These are phyloP conservation scores for Candida methanosorbosa DNA, from an alignment of 805 yeast genomes.

Conservation along the genomic window DNA sequence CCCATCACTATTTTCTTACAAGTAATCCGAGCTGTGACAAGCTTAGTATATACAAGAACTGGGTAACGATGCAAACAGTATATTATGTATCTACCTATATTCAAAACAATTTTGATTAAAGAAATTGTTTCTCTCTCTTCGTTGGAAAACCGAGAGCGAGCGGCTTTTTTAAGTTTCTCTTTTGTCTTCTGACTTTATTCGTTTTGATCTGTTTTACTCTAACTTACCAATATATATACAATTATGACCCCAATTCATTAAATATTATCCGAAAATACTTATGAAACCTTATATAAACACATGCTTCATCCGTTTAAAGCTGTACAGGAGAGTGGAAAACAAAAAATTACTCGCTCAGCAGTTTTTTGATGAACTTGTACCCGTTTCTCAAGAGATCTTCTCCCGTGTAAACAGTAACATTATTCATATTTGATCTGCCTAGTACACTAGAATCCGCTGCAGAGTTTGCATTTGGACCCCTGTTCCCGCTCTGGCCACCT, in stretches of 20 bases:
- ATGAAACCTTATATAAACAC: no score
- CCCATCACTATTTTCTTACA: no score
- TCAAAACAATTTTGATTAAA: no score
- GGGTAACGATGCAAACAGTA: no score
- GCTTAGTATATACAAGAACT: no score
- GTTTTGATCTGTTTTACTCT: neutral
- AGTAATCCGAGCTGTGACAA: no score
- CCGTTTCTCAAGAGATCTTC: slow-evolving; percentile 26
- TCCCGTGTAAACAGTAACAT: slow-evolving; percentile 9
- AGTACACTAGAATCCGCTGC: neutral
- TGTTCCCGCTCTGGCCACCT: neutral
- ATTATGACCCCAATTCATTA: neutral
- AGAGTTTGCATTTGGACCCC: neutral
- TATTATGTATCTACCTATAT: no score
- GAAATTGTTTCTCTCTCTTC: no score
- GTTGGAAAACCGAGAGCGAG: no score
- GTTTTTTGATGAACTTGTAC: slow-evolving; percentile 32
- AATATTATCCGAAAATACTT: no score
- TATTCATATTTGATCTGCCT: neutral
- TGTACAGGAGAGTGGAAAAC: no score
- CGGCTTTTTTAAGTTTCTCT: neutral
- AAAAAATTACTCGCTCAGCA: slow-evolving; percentile 18
- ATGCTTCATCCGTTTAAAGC: no score
- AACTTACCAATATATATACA: neutral
- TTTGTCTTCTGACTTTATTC: neutral